Evolutionary conservation across 2,329 filamentous ascomycete species (phyloP).

Genomic region (Beauveria caledonica): DNA sequence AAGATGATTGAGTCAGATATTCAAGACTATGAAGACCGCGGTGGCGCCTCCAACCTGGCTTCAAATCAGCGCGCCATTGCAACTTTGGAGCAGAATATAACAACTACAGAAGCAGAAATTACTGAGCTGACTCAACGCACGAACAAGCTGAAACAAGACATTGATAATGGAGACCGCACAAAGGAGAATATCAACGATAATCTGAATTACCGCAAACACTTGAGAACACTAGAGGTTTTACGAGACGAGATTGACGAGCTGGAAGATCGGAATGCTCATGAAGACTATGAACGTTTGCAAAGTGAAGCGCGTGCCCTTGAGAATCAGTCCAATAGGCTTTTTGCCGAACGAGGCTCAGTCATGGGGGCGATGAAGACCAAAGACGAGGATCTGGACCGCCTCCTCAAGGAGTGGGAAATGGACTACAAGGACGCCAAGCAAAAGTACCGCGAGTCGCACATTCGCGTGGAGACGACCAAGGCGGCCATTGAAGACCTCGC

Average conservation of each 20-base stretch:
- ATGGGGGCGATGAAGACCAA: conserved; percentile 76
- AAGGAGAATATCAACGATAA: conserved; percentile 88
- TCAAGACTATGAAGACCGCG: conserved; percentile 66
- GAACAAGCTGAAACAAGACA: conserved; percentile 69
- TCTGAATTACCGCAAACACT: conserved; percentile 71
- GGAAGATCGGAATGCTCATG: conserved; percentile 69
- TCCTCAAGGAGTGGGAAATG: conserved; percentile 72
- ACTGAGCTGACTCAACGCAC: conserved; percentile 57
- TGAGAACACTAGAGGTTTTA: conserved; percentile 59
- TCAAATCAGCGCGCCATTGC: conserved; percentile 63
- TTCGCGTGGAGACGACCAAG: conserved; percentile 85
- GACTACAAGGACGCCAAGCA: conserved; percentile 77
- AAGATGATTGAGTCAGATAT: conserved; percentile 70
- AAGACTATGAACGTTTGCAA: conserved; percentile 69
- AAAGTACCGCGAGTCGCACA: conserved; percentile 79
- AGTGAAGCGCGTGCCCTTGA: conserved; percentile 61
- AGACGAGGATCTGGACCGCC: conserved; percentile 66
- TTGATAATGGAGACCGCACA: conserved; percentile 71
- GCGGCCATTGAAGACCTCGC: conserved; percentile 85
- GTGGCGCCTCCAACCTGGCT: conserved; percentile 63
- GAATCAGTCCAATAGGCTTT: conserved; percentile 57
- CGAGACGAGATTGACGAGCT: conserved; percentile 64
- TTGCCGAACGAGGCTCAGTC: conserved; percentile 64
- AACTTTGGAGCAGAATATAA: conserved; percentile 57
- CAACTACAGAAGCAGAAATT: conserved; percentile 59